These are phyloP conservation scores for Cercospora canescens DNA, from an alignment of 2,329 filamentous ascomycete genomes.

Conservation along the genomic window DNA sequence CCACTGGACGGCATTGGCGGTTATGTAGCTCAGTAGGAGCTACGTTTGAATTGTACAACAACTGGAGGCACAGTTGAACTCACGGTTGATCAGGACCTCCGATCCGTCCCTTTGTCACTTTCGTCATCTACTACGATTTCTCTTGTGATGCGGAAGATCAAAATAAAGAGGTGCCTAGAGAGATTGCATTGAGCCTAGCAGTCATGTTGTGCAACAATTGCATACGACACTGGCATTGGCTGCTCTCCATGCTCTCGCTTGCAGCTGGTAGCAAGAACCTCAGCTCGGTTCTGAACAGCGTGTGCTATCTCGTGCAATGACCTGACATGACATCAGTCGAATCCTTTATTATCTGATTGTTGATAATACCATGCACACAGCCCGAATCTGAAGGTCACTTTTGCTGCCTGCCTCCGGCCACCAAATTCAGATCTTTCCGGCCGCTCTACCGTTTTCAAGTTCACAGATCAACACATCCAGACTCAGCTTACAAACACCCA, in stretches of 20 bases:
- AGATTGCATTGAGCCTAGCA: not conserved
- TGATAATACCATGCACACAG: too few relatives aligned
- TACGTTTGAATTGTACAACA: not conserved
- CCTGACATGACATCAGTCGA: not conserved
- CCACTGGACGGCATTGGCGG: not conserved
- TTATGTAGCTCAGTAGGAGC: not conserved
- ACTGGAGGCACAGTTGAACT: not conserved
- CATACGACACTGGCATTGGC: not conserved
- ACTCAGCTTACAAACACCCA: too few relatives aligned
- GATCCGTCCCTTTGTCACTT: not conserved
- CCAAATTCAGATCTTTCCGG: too few relatives aligned
- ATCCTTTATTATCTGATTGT: not conserved
- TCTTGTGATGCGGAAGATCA: too few relatives aligned
- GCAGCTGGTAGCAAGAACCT: not conserved
- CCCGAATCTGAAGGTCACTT: too few relatives aligned
- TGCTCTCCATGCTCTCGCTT: not conserved
- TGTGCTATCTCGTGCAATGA: not conserved
- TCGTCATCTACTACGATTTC: not conserved
- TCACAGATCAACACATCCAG: too few relatives aligned
- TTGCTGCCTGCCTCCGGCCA: too few relatives aligned
- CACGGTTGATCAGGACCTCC: not conserved
- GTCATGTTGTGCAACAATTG: not conserved
- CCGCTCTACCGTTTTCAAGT: too few relatives aligned
- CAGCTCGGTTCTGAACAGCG: not conserved
- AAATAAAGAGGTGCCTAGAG: too few relatives aligned